Percentiles rank a stretch among this genome's conserved stretches.
Evolutionary conservation across 371 early-diverging fungal genomes (phyloP).

Genomic region (Amoeboaphelidium occidentale): DNA sequence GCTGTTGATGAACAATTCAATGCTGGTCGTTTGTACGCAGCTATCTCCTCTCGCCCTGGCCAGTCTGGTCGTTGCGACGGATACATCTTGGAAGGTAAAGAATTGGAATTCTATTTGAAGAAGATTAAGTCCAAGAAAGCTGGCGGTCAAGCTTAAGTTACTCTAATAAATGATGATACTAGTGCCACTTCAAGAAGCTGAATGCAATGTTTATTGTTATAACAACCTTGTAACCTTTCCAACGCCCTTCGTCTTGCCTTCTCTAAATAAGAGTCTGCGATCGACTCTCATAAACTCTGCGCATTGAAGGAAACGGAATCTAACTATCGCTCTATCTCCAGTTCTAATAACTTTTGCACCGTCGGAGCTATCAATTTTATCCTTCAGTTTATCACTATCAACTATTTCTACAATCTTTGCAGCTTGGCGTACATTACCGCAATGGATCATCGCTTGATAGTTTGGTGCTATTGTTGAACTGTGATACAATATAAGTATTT

Average conservation of each 20-base stretch:
- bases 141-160: too few relatives aligned
- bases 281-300: slow-evolving; percentile 62
- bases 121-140: neutral
- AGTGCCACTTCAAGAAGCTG: too few relatives aligned
- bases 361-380: neutral
- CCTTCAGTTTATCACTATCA: neutral
- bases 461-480: slow-evolving; percentile 61
- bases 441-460: slow-evolving; percentile 86
- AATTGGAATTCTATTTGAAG: slow-evolving; percentile 72
- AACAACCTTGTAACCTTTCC: slow-evolving; percentile 41
- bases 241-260: slow-evolving; percentile 72
- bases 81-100: slow-evolving; percentile 97
- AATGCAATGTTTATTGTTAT: neutral
- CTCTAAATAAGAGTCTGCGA: slow-evolving; percentile 36
- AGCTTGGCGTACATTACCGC: slow-evolving; percentile 67
- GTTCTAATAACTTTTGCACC: slow-evolving; percentile 47
- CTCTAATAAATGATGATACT: too few relatives aligned
- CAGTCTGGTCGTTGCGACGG: slow-evolving; percentile 97
- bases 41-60: slow-evolving; percentile 94
- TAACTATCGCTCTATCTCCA: slow-evolving; percentile 57
- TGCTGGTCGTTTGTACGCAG: slow-evolving; percentile 86
- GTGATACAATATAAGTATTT: slow-evolving; percentile 64
- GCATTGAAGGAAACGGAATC: slow-evolving; percentile 38
- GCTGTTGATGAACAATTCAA: slow-evolving; percentile 80
- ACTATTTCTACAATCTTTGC: slow-evolving; percentile 44